These are phyloP conservation scores for Beauveria sp. DNA, from an alignment of 2,329 filamentous ascomycete genomes.

Conservation along the genomic window DNA sequence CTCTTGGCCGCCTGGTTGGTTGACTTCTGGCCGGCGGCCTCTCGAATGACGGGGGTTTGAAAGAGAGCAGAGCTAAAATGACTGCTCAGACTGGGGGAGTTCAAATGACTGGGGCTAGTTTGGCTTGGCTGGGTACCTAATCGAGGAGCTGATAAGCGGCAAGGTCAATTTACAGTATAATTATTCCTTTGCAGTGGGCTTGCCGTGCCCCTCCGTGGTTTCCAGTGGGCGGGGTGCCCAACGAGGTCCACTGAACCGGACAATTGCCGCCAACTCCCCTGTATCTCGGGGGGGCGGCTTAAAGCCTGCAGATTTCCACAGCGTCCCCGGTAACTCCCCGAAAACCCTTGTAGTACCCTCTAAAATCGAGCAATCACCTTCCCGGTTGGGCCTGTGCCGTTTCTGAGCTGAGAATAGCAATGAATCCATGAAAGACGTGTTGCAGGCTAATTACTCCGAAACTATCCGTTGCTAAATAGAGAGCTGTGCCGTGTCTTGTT, in stretches of 20 bases:
- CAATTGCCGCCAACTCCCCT: background rate
- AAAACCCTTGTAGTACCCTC: background rate
- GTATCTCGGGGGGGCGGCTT: background rate
- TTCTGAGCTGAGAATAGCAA: background rate
- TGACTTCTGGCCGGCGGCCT: constrained; percentile 3
- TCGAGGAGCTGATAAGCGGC: background rate
- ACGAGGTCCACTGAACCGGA: too few species aligned
- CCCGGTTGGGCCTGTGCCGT: background rate
- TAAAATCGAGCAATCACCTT: background rate
- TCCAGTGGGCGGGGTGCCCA: too few species aligned
- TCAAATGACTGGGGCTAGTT: too few species aligned
- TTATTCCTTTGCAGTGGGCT: too few species aligned
- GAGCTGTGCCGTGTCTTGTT: too few species aligned
- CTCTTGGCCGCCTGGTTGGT: background rate
- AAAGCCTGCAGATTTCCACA: background rate
- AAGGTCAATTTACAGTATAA: too few species aligned
- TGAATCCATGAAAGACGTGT: background rate
- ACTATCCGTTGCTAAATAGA: background rate
- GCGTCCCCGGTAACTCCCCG: background rate
- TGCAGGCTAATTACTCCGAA: background rate
- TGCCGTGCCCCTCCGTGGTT: too few species aligned
- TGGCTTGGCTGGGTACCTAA: too few species aligned
- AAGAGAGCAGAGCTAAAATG: too few species aligned
- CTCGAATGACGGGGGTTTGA: background rate
- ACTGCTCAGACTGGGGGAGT: too few species aligned